These are phyloP conservation scores for Mycena vulgaris DNA, from an alignment of 768 basidiomycete genomes.

Conservation along the genomic window DNA sequence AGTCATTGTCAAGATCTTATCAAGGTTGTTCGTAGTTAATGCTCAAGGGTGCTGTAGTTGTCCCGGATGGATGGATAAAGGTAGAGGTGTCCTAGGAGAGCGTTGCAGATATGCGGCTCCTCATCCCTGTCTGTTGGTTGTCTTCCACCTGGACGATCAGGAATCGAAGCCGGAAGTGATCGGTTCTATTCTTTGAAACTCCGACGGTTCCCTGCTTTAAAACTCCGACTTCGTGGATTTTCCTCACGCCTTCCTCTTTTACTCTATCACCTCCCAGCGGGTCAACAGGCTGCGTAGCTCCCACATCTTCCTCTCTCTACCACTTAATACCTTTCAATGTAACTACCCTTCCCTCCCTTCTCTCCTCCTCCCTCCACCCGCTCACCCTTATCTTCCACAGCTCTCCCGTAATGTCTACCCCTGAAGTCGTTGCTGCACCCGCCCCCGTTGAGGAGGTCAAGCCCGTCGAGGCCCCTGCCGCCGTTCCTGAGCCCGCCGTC, in stretches of 20 bases:
- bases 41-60: too few relatives aligned
- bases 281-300: constrained; percentile 56
- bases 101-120: too few relatives aligned
- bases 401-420: constrained; percentile 89
- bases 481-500: constrained; percentile 52
- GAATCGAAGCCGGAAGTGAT: not conserved
- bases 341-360: constrained; percentile 58
- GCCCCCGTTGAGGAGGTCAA: constrained; percentile 69
- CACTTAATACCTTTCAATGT: constrained; percentile 56
- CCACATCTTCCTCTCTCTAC: constrained; percentile 66
- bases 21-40: too few relatives aligned
- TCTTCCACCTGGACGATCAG: not conserved
- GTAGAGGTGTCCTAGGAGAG: too few relatives aligned
- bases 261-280: constrained; percentile 66
- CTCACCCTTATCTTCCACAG: constrained; percentile 50
- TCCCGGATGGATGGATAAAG: too few relatives aligned
- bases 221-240: not conserved
- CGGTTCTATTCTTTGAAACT: too few relatives aligned
- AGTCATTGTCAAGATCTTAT: too few relatives aligned
- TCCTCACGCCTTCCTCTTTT: constrained; percentile 66
- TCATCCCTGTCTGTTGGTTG: too few relatives aligned
- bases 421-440: constrained; percentile 66
- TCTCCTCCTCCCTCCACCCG: constrained; percentile 33
- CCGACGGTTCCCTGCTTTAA: not conserved
- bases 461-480: constrained; percentile 59